A percentile compares a stretch with the other conserved stretches of the same genome.
Evolutionary conservation across 345 rosid species (phyloP).

Genomic region (Camelina laxa): DNA sequence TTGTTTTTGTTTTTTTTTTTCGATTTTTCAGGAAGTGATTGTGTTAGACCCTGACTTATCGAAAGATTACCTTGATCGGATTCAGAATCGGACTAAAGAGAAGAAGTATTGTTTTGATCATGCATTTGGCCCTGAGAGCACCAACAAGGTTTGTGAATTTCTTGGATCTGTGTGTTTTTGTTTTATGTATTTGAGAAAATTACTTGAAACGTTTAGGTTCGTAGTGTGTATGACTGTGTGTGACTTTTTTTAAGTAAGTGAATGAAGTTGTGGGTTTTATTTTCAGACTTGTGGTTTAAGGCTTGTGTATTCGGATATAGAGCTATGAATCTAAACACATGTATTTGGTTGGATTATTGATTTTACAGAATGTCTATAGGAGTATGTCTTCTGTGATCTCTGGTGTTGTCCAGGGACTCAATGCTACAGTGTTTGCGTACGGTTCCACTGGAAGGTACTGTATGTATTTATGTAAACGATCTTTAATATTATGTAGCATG

Average conservation of each 20-base stretch:
- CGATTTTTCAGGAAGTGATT: conserved; percentile 64
- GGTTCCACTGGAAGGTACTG: conserved; percentile 97
- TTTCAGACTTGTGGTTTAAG: conserved; percentile 34
- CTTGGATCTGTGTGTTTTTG: background rate
- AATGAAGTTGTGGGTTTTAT: background rate
- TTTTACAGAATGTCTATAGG: conserved; percentile 68
- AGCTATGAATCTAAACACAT: conserved; percentile 25
- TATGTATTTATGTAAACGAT: conserved; percentile 28
- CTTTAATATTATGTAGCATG: background rate
- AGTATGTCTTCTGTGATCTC: conserved; percentile 72
- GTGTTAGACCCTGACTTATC: conserved; percentile 86
- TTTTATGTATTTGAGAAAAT: background rate
- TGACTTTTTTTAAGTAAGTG: background rate
- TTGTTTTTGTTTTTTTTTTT: conserved; percentile 25
- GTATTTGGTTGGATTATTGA: background rate
- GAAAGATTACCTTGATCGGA: conserved; percentile 82
- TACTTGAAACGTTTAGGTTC: conserved; percentile 2
- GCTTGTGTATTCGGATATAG: conserved; percentile 22
- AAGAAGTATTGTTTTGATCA: conserved; percentile 84
- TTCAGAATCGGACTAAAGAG: conserved; percentile 86
- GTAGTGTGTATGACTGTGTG: conserved; percentile 4
- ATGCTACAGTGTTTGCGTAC: conserved; percentile 92
- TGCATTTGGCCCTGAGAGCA: conserved; percentile 70
- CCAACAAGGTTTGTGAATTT: conserved; percentile 64
- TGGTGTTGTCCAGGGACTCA: conserved; percentile 92